phyloP scores from a whole-genome alignment of 257 asterid species.

The Solanum bulbocastanum region DNA sequence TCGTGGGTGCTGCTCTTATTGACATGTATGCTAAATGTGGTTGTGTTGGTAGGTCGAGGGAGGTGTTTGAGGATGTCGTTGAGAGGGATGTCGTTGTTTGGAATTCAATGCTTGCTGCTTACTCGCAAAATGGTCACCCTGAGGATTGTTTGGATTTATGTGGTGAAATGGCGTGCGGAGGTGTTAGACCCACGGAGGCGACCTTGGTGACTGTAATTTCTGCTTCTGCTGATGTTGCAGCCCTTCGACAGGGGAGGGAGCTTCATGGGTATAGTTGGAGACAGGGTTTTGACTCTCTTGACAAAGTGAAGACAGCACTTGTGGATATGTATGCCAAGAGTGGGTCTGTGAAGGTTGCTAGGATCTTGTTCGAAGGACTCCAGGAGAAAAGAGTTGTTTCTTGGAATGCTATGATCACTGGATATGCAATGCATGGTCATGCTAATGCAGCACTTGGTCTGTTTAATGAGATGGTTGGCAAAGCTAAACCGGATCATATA shows the following conservation, averaged over 20 bases:
- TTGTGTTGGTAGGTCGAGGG: conserved; percentile 20
- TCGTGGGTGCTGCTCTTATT: conserved; percentile 51
- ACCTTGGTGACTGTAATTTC: conserved; percentile 46
- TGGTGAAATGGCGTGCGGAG: conserved; percentile 32
- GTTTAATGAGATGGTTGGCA: conserved; percentile 27
- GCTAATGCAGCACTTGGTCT: conserved; percentile 38
- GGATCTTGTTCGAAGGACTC: conserved; percentile 36
- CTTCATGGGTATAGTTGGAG: conserved; percentile 48
- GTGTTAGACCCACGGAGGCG: conserved; percentile 39
- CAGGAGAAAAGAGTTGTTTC: conserved; percentile 41
- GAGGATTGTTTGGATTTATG: conserved; percentile 33
- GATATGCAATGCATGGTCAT: conserved; percentile 57
- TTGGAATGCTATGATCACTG: conserved; percentile 59
- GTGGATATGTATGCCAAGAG: conserved; percentile 62
- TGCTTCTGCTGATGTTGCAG: conserved; percentile 42
- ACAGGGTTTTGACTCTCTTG: conserved; percentile 30
- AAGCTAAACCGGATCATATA: conserved; percentile 41
- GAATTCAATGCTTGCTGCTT: conserved; percentile 60
- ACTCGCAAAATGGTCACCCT: conserved; percentile 39
- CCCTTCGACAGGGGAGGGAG: conserved; percentile 40
- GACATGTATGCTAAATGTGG: conserved; percentile 69
- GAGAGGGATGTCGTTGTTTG: conserved; percentile 54
- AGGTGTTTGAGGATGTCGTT: conserved; percentile 33
- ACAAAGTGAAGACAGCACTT: conserved; percentile 49
- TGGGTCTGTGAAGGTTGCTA: conserved; percentile 32